These are phyloP conservation scores for Ligustrum vulgare DNA, from an alignment of 257 asterid genomes.

Conservation along the genomic window DNA sequence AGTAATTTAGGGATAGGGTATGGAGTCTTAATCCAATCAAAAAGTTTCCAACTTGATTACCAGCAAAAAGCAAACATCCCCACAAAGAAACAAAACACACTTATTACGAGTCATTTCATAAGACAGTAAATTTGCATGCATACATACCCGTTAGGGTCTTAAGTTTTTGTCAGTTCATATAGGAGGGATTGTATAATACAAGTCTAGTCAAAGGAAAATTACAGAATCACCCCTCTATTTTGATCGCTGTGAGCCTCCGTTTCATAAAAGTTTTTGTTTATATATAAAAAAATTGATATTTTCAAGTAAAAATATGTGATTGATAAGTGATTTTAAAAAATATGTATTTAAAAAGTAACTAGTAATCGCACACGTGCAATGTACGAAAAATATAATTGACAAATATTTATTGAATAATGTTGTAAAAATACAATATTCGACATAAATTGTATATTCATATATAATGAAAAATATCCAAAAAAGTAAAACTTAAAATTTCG, in stretches of 20 bases:
- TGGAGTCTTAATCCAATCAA: constrained; percentile 36
- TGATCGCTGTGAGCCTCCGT: background rate
- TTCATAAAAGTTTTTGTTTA: too few relatives aligned
- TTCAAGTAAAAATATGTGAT: too few relatives aligned
- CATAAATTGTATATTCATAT: too few relatives aligned
- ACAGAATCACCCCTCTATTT: constrained; percentile 6
- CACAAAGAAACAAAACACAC: constrained; percentile 20
- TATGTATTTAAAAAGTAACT: too few relatives aligned
- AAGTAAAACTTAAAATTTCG: too few relatives aligned
- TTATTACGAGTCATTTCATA: constrained; percentile 32
- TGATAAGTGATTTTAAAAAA: too few relatives aligned
- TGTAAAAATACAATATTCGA: too few relatives aligned
- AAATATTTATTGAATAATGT: too few relatives aligned
- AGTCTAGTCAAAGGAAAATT: background rate
- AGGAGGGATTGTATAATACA: constrained; percentile 16
- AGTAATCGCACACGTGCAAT: too few relatives aligned
- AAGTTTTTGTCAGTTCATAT: constrained; percentile 43
- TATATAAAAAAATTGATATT: too few relatives aligned
- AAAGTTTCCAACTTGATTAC: constrained; percentile 28
- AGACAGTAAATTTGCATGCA: constrained; percentile 54
- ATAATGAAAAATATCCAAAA: too few relatives aligned
- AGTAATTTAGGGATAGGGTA: background rate
- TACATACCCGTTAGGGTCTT: constrained; percentile 41
- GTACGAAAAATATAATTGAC: too few relatives aligned
- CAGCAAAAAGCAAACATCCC: constrained; percentile 12